Evolutionary conservation across 164 flowering plant species (phyloP), one percentile per base, ranked within the genome.

Genomic region (Dillenia suffruticosa): DNA sequence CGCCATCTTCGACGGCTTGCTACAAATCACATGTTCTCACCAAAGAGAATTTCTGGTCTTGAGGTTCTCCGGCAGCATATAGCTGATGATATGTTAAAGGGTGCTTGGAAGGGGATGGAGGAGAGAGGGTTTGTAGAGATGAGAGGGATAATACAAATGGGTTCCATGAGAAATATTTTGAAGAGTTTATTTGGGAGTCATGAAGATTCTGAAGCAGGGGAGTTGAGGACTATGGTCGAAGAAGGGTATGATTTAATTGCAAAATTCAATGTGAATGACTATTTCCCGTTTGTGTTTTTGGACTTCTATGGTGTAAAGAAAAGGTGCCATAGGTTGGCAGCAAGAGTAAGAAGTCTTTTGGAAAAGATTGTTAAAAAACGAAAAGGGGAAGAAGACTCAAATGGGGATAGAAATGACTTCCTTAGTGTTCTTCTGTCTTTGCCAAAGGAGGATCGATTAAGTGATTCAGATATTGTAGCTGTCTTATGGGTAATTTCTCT

Each of bases 191-290:
- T 92, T 78, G 98, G 96, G 53, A 64, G 59, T 46, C 12, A 19
- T 56, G 60, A 59, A 9, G 13, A 60, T 16, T 15, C 43, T 9
- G 74, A 64, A 1, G 72, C 57, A 40, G 78, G 72, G 53, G 84
- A 76, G 65, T 59, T 92, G 13, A 77, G 77, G 1, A 17, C 24
- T 15, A 72, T 86, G 90, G 92, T 92, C 15, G 77, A 68, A 51
- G 91, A 92, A 77, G 96, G 98, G 65, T 92, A 88, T 67, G 93
- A 86, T 10, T 54, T 92, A 57, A 79, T 92, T 16, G 76, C 70
- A 0, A 72, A 60, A 24, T 86, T 85, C 24, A 86, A 88, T 65
- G 82, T 77, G 90, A 85, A 76, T 9, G 98, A 92, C 56, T 72
- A 86, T 60, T 78, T 88, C 64, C 81, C 84, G 5, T n/a, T 88